Evolutionary conservation across 495 filamentous ascomycete species (phyloP), one percentile per base, ranked within the genome.

Genomic region (Glarea lozoyensis): DNA sequence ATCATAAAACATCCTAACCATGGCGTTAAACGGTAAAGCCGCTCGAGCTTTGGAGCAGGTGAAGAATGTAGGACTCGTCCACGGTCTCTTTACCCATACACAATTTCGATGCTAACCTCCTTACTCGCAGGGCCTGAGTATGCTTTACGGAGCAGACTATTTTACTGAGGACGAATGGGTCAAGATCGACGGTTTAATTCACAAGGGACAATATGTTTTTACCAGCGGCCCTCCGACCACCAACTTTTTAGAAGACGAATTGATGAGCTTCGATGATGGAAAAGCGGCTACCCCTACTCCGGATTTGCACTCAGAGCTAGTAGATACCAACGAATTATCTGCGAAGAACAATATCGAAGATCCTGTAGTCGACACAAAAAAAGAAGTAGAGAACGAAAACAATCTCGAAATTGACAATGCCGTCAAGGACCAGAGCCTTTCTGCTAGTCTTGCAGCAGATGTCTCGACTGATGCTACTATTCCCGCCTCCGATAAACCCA

Each of bases 131-230:
- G 46, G 46, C 15, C 35, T 56, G 15, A 43, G 33, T 10, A 52
- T 56, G 39, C 45, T 52, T n/a, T 52, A 52, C 36, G 48, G 49
- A 49, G 48, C 53, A 9, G 31, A 22, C 29, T 49, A 56, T 22
- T 56, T 52, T 30, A 56, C 53, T 9, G 49, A 56, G 22, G 46
- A 49, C 15, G 48, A 56, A 46, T 56, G 53, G 53, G 37, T 56
- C 23, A 52, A 52, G 17, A 36, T 52, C 27, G 53, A 56, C 19
- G 27, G 30, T 15, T 34, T 49, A 23, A 43, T 56, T 21, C 48
- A 56, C 41, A 52, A 52, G 29, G 53, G 49, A 7, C 22, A 46
- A 36, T 56, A 56, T 36, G 49, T 56, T 10, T 49, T 52, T 30
- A 52, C 53, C 16, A 10, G 25, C 15, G 53, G 49, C 11, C 48